These are phyloP conservation scores for Pueraria montana DNA, from an alignment of 306 rosid species.

Conservation along the genomic window DNA sequence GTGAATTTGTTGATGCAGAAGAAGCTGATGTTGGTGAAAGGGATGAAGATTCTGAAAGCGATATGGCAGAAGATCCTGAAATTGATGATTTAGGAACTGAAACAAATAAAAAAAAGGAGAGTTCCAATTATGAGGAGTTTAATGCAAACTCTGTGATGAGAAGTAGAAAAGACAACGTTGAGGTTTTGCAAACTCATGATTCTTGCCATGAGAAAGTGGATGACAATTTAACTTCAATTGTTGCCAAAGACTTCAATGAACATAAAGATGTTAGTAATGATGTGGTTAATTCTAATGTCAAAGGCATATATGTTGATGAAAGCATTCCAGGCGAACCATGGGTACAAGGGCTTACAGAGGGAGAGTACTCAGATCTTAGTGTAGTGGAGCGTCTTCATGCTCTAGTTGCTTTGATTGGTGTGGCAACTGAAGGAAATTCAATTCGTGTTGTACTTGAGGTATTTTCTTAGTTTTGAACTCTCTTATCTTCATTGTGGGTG, in stretches of 20 bases:
- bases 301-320: conserved; percentile 68
- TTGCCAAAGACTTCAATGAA: conserved; percentile 40
- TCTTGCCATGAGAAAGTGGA: conserved; percentile 45
- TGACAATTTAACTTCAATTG: conserved; percentile 45
- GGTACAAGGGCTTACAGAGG: conserved; percentile 81
- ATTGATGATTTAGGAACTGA: conserved; percentile 67
- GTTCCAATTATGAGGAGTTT: conserved; percentile 45
- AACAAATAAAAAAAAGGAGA: conserved; percentile 49
- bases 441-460: conserved; percentile 78
- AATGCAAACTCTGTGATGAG: conserved; percentile 43
- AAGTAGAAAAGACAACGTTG: conserved; percentile 44
- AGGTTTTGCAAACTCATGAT: conserved; percentile 50
- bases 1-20: conserved; percentile 62
- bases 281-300: conserved; percentile 43
- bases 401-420: conserved; percentile 69
- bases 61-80: conserved; percentile 69
- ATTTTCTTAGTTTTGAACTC: conserved; percentile 30
- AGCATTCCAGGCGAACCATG: conserved; percentile 71
- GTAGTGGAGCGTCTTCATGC: conserved; percentile 85
- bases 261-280: conserved; percentile 47
- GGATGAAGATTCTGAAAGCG: conserved; percentile 80
- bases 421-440: conserved; percentile 79
- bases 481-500: neutral
- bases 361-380: conserved; percentile 82
- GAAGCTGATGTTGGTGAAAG: conserved; percentile 70